These are phyloP conservation scores for Cercospora brassicicola DNA, from an alignment of 2,329 filamentous ascomycete species.

Conservation along the genomic window DNA sequence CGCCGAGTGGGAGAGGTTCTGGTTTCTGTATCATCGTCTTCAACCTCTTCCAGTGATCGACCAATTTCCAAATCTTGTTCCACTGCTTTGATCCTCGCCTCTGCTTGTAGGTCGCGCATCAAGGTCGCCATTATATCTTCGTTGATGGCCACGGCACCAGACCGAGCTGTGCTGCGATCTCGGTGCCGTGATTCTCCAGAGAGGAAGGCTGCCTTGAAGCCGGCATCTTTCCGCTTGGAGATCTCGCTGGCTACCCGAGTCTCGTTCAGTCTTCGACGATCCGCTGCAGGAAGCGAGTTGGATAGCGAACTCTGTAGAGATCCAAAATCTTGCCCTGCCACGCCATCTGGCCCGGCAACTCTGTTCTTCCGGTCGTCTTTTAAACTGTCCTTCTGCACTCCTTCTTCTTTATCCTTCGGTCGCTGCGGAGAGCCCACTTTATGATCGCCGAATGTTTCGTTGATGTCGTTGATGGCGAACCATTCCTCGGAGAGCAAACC, in stretches of 20 bases:
- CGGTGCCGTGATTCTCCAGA: not conserved
- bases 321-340: not conserved
- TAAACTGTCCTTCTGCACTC: not conserved
- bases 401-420: not conserved
- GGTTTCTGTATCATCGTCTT: not conserved
- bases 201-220: slow-evolving; percentile 6
- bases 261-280: not conserved
- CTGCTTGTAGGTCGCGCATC: not conserved
- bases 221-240: slow-evolving; percentile 1
- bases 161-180: not conserved
- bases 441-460: slow-evolving; percentile 14
- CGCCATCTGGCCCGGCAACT: not conserved
- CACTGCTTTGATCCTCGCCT: not conserved
- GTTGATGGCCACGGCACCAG: not conserved
- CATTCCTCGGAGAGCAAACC: slow-evolving; percentile 14
- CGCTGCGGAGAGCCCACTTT: not conserved
- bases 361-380: not conserved
- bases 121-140: not conserved
- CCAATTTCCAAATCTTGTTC: not conserved
- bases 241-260: not conserved
- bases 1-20: not conserved
- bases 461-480: slow-evolving; percentile 30
- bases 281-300: not conserved
- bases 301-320: not conserved
- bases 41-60: not conserved